Evolutionary conservation across 2,329 filamentous ascomycete species (phyloP).

Genomic region (Lasiodiplodia hormozganensis): DNA sequence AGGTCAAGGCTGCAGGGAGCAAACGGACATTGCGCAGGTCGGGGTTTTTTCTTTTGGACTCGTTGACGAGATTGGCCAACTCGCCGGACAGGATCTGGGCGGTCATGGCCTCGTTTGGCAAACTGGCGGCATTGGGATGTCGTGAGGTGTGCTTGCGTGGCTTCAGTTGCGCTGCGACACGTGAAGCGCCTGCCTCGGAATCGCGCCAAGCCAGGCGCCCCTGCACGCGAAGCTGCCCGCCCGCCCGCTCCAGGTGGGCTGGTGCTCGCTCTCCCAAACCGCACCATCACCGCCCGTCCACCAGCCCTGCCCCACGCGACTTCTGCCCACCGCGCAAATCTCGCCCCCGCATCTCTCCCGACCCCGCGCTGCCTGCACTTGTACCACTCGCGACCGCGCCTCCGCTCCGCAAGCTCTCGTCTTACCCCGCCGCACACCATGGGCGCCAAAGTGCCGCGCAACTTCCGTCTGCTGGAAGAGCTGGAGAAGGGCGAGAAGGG

Average conservation of each 20-base stretch:
- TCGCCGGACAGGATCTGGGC: slow-evolving; percentile 88
- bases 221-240: neutral
- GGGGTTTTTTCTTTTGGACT: slow-evolving; percentile 93
- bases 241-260: slow-evolving; percentile 14
- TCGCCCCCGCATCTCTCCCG: neutral
- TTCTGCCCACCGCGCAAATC: neutral
- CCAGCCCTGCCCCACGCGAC: neutral
- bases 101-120: slow-evolving; percentile 71
- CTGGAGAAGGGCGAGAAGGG: slow-evolving; percentile 99
- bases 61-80: slow-evolving; percentile 88
- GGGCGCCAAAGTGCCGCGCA: slow-evolving; percentile 84
- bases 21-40: slow-evolving; percentile 76
- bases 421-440: slow-evolving; percentile 45
- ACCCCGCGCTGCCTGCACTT: neutral
- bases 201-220: slow-evolving; percentile 20
- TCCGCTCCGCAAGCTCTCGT: neutral
- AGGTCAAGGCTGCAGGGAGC: neutral
- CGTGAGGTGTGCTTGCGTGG: slow-evolving; percentile 26
- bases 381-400: neutral
- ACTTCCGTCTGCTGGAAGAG: slow-evolving; percentile 96
- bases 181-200: slow-evolving; percentile 15
- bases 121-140: slow-evolving; percentile 17
- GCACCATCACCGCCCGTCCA: slow-evolving; percentile 3
- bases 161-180: slow-evolving; percentile 28
- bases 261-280: slow-evolving; percentile 2